Percentiles rank a stretch among this genome's conserved stretches.
Conservation (phyloP, 768 basidiomycete species). For the Lactarius evosmus region DNA sequence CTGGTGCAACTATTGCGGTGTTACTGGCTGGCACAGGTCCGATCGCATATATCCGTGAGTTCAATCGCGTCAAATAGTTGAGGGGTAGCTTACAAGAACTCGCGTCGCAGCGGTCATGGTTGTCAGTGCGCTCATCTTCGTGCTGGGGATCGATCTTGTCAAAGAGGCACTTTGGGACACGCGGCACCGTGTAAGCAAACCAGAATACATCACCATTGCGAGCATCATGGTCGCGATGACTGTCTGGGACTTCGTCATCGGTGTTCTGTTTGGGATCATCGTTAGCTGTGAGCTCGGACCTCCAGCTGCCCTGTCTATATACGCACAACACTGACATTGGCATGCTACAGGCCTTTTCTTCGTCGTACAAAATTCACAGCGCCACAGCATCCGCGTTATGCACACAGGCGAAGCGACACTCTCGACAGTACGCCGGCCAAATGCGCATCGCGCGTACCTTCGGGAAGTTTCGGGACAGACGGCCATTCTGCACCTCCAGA, state of each 20-base stretch:
- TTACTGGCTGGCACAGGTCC: conserved; percentile 83
- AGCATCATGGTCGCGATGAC: conserved; percentile 94
- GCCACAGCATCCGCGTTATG: conserved; percentile 77
- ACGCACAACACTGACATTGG: background rate
- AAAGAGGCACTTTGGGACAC: conserved; percentile 99
- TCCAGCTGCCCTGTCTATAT: background rate
- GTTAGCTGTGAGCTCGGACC: conserved; percentile 65
- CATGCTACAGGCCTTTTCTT: conserved; percentile 75
- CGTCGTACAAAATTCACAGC: conserved; percentile 90
- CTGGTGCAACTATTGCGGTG: conserved; percentile 63
- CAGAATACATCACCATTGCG: conserved; percentile 78
- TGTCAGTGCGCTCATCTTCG: conserved; percentile 88
- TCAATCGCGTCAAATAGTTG: background rate
- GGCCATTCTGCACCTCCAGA: conserved; percentile 82
- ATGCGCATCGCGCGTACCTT: conserved; percentile 83
- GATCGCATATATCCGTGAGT: conserved; percentile 88
- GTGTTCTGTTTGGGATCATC: conserved; percentile 88
- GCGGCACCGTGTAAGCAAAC: conserved; percentile 78
- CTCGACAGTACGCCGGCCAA: conserved; percentile 89
- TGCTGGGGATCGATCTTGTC: conserved; percentile 89
- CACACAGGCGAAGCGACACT: conserved; percentile 81
- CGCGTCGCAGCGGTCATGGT: conserved; percentile 73
- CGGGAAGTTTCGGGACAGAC: conserved; percentile 93
- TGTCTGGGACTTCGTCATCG: conserved; percentile 89
- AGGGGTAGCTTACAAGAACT: background rate